Evolutionary conservation across 257 asterid genomes (phyloP), one percentile per base, ranked within the genome.

Genomic region (Solanum arcanum): DNA sequence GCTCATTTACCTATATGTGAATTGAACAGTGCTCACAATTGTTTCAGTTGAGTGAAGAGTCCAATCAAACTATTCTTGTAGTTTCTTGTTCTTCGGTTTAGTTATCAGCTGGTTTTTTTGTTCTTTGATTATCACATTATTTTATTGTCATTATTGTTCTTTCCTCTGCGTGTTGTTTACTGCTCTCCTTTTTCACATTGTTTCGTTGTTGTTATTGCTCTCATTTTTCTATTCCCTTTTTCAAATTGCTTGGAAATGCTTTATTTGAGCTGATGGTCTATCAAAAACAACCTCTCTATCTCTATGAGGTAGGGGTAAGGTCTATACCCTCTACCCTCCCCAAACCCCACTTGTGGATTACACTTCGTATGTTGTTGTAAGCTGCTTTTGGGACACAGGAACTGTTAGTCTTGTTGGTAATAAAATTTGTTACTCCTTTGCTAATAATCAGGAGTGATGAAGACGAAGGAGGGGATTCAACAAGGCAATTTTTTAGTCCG

Each of bases 401-500:
- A 35, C 46, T 39, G 46, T 69, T 80, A 16, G 78, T 49, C 21
- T 69, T 73, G 44, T 70, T 70, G 77, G n/a, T 31, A 14, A 70
- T 70, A 18, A 33, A 29, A 35, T 60, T 76, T 46, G 39, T 69
- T 80, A 25, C 83, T 66, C 13, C 64, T 73, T 21, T 35, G 69
- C 87, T 69, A 78, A 29, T 84, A 87, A 87, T 92, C 70, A 97
- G 99, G 96, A 93, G 93, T 59, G 95, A 93, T 81, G 98, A 93
- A 89, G 96, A 94, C 68, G 98, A 93, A n/a, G 94, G 92, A 49
- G 98, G 94, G 86, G 94, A 93, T 88, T 90, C 91, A 31, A 86
- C 88, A n/a, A 93, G 90, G 87, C 91, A 92, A 90, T 87, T 90
- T 87, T 94, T 91, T 90, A 84, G 92, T 85, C 86, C 93, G 60